Base-by-base conservation (phyloP, 768 basidiomycete genomes). In the Ramaria sp. region DNA sequence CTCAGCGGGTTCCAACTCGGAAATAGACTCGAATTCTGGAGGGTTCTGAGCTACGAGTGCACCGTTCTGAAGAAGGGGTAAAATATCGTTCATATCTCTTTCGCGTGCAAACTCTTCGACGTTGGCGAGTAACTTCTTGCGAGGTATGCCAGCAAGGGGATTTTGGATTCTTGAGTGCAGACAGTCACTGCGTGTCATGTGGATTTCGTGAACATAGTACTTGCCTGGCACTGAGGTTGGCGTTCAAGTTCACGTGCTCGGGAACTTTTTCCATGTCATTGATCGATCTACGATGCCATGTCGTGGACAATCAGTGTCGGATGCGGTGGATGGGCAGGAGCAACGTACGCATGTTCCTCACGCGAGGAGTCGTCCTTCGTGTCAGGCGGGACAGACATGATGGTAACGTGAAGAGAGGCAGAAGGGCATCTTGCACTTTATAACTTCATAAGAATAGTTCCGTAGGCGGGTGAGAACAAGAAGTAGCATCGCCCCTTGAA, bases 11-110 rank as follows among this genome's bases (percentile, higher is more conserved):
- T 54, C 55, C 15, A 70, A 63, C 37, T 64, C 61, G 4, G 59
- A 32, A 38, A 69, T 52, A 20, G 43, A 15, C 32, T 67, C 79
- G 56, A 78, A 68, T 3, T 59, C 60, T 27, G 41, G 49, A 18
- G 65, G 64, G 42, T 56, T 50, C 53, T 65, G 64, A 30, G 64
- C 64, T 30, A 65, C 30, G 24, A 63, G 54, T 4, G 65, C 65
- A 10, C 65, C 65, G 44, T 63, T 64, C 30, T 58, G 50, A 44
- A 66, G 47, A 6, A 61, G 52, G 1, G 36, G 37, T 39, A 54
- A 30, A 27, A 61, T 58, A 28, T 61, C 55, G 18, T 44, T 45
- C 48, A 65, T 55, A 20, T 58, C 58, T 22, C 60, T 53, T 52
- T 64, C 60, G 22, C 48, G 48, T 0, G 61, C 61, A 50, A 65